phyloP scores from a whole-genome alignment of 2,329 filamentous ascomycete genomes.

The Ramularia collo-cygni region DNA sequence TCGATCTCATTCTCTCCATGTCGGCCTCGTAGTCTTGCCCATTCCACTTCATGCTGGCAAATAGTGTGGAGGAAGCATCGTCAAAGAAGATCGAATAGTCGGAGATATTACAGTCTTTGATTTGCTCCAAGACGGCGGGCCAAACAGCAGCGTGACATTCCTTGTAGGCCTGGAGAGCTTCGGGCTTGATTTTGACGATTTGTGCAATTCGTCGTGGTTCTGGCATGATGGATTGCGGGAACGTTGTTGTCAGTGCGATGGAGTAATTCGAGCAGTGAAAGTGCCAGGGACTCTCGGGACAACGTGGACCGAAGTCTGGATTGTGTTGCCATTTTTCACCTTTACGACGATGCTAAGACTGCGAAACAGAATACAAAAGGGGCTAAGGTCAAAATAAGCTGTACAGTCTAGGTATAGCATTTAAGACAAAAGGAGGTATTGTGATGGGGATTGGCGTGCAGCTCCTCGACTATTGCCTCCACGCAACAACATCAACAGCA shows the following conservation, averaged over 20 bases:
- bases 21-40: conserved; percentile 65
- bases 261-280: no score
- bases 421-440: no score
- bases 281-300: no score
- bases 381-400: no score
- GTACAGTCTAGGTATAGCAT: no score
- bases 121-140: conserved; percentile 70
- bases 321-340: no score
- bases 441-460: no score
- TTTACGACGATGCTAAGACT: no score
- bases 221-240: conserved; percentile 12
- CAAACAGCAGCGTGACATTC: conserved; percentile 66
- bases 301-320: no score
- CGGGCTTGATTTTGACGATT: conserved; percentile 64
- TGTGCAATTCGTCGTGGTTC: conserved; percentile 55
- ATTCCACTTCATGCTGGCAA: conserved; percentile 73
- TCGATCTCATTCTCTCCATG: conserved; percentile 68
- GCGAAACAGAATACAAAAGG: no score
- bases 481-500: conserved; percentile 31
- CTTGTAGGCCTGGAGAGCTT: conserved; percentile 63
- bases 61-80: conserved; percentile 55
- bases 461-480: conserved; percentile 26
- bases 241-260: background rate
- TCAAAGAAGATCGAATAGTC: conserved; percentile 74
- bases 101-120: conserved; percentile 65